These are phyloP conservation scores for Lineolata rhizophorae DNA, from an alignment of 495 filamentous ascomycete species.

Conservation along the genomic window DNA sequence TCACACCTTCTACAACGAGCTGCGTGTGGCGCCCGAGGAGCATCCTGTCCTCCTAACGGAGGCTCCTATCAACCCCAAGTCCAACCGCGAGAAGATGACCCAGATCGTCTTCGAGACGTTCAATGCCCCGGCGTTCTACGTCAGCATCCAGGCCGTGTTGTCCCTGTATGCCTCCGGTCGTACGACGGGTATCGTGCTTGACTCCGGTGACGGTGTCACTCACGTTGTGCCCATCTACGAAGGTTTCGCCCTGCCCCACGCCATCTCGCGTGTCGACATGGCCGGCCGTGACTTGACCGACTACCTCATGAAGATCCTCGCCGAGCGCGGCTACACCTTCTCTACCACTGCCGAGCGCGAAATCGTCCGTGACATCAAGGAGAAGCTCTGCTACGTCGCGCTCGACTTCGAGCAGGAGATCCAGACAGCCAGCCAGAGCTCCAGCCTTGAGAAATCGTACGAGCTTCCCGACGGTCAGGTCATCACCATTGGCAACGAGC, in stretches of 20 bases:
- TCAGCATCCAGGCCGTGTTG: conserved; percentile 98
- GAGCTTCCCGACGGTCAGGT: conserved; percentile 99
- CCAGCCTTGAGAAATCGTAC: conserved; percentile 98
- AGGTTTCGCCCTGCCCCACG: conserved; percentile 97
- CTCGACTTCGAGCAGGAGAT: conserved; percentile 99
- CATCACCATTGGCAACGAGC: conserved; percentile 99
- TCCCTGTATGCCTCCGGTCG: conserved; percentile 98
- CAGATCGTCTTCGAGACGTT: conserved; percentile 99
- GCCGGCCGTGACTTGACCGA: conserved; percentile 98
- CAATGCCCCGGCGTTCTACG: conserved; percentile 99
- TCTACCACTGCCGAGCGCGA: conserved; percentile 99
- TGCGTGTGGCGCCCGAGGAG: conserved; percentile 99
- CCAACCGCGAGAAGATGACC: conserved; percentile 99
- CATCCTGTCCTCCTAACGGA: conserved; percentile 98
- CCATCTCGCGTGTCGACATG: conserved; percentile 99
- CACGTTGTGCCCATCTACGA: conserved; percentile 99
- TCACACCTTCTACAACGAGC: conserved; percentile 99
- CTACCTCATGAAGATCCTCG: conserved; percentile 98
- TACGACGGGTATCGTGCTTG: conserved; percentile 99
- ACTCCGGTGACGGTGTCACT: conserved; percentile 98
- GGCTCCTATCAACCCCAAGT: conserved; percentile 99
- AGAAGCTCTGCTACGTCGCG: conserved; percentile 99
- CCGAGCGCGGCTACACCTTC: conserved; percentile 98
- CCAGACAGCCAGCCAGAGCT: conserved; percentile 96
- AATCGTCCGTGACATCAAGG: conserved; percentile 99